Conservation (phyloP, 768 basidiomycete genomes). For the Tulasnella sp. region DNA sequence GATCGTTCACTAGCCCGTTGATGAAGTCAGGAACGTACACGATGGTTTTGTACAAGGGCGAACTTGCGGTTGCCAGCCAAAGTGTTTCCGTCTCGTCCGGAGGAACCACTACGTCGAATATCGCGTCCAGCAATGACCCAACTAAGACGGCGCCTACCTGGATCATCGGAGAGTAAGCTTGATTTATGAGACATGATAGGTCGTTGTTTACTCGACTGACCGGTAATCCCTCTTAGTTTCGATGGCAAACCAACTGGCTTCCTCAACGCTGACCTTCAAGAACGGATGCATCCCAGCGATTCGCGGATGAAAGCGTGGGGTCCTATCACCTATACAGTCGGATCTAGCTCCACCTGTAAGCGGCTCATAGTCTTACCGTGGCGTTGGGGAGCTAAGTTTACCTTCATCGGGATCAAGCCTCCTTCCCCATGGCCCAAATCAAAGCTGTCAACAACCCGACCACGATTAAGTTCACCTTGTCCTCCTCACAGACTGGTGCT, state of each 20-base stretch:
- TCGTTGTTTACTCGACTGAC: not conserved
- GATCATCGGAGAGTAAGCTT: not conserved
- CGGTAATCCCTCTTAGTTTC: not conserved
- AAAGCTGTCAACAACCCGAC: conserved; percentile 46
- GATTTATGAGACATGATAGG: not conserved
- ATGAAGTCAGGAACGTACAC: conserved; percentile 53
- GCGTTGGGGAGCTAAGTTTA: not conserved
- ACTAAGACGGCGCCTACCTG: conserved; percentile 17
- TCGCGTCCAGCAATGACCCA: conserved; percentile 30
- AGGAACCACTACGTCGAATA: conserved; percentile 39
- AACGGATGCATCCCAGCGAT: conserved; percentile 11
- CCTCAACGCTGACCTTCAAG: conserved; percentile 42
- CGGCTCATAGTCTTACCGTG: not conserved
- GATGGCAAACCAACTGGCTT: conserved; percentile 38
- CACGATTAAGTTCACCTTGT: conserved; percentile 37
- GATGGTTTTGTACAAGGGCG: conserved; percentile 46
- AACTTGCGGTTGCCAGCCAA: conserved; percentile 47
- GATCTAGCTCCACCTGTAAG: not conserved
- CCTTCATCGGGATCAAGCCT: conserved; percentile 29
- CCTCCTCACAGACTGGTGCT: conserved; percentile 43
- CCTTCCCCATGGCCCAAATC: conserved; percentile 52
- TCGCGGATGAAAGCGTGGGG: not conserved
- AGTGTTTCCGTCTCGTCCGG: conserved; percentile 46
- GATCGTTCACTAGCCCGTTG: conserved; percentile 45
- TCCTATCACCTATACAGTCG: not conserved